Evolutionary conservation across 768 basidiomycete species (phyloP).

Genomic region (Mycena amicta): DNA sequence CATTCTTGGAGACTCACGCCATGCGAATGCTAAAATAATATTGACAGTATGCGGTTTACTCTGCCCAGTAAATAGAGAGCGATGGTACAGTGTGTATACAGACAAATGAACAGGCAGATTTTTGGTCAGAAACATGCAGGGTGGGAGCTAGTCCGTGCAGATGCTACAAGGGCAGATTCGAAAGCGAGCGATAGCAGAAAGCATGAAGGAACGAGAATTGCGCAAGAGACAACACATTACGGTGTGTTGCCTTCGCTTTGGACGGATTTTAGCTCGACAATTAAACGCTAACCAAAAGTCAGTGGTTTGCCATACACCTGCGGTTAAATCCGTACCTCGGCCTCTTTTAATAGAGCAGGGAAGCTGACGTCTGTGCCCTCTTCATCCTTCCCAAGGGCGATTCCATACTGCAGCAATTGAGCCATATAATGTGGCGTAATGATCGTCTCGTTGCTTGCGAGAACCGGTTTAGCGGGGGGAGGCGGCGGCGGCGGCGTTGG

Average conservation of each 20-base stretch:
- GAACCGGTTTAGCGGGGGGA: conserved; percentile 35
- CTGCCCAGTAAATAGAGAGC: conserved; percentile 6
- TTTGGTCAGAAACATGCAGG: not conserved
- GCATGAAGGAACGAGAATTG: not conserved
- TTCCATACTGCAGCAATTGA: conserved; percentile 72
- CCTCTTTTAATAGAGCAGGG: conserved; percentile 52
- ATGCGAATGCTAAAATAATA: conserved; percentile 1
- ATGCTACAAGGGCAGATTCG: conserved; percentile 1
- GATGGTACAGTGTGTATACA: conserved; percentile 9
- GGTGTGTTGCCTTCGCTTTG: conserved; percentile 26
- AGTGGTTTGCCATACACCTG: not conserved
- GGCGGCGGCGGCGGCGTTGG: conserved; percentile 38
- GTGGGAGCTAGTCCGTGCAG: not conserved
- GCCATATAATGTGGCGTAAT: conserved; percentile 82
- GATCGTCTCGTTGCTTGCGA: conserved; percentile 61
- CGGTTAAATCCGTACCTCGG: conserved; percentile 50
- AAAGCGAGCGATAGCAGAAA: conserved; percentile 1
- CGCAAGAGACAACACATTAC: not conserved
- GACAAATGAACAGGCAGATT: conserved; percentile 1
- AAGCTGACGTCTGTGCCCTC: conserved; percentile 39
- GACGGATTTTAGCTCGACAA: conserved; percentile 60
- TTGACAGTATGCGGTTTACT: conserved; percentile 1
- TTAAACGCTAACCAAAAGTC: conserved; percentile 60
- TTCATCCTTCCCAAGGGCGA: conserved; percentile 54
- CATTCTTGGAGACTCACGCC: too few species aligned